Conservation (phyloP, 768 basidiomycete species). For the Pulveroboletus ravenelii region DNA sequence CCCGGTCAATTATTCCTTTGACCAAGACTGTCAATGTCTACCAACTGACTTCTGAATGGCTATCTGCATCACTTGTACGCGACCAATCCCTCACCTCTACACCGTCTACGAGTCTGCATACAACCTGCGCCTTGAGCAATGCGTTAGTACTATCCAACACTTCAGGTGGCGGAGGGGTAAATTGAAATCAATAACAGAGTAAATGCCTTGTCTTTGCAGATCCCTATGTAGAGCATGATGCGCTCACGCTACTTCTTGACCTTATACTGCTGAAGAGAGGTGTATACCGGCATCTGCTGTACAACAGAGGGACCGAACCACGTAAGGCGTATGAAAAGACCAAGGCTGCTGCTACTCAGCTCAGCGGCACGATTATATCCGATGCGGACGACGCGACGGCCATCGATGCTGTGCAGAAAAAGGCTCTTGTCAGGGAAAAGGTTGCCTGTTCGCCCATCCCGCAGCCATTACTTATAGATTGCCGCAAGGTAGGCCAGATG, state of each 20-base stretch:
- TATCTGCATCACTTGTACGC: slow-evolving; percentile 74
- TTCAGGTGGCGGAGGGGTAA: background rate
- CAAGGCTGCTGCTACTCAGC: background rate
- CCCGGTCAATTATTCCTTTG: background rate
- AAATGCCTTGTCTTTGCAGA: slow-evolving; percentile 69
- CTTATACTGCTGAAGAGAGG: slow-evolving; percentile 77
- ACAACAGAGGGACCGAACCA: slow-evolving; percentile 70
- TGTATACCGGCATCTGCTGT: slow-evolving; percentile 77
- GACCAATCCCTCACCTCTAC: slow-evolving; percentile 63
- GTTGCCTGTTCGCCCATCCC: slow-evolving; percentile 11
- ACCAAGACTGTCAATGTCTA: too few relatives aligned
- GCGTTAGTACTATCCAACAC: slow-evolving; percentile 45
- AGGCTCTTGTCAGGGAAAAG: slow-evolving; percentile 22
- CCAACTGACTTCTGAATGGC: slow-evolving; percentile 47
- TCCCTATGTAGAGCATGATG: slow-evolving; percentile 84
- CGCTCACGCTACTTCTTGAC: slow-evolving; percentile 68
- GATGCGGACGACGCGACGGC: background rate
- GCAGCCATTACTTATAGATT: background rate
- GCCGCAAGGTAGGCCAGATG: slow-evolving; percentile 55
- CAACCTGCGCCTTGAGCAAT: slow-evolving; percentile 80
- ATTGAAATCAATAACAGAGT: slow-evolving; percentile 35
- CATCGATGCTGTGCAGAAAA: background rate
- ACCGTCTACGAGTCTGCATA: slow-evolving; percentile 76
- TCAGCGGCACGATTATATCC: background rate
- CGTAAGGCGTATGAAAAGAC: slow-evolving; percentile 35